Evolutionary conservation across 495 filamentous ascomycete species (phyloP).

Genomic region (Penicillium psychrofluorescens): DNA sequence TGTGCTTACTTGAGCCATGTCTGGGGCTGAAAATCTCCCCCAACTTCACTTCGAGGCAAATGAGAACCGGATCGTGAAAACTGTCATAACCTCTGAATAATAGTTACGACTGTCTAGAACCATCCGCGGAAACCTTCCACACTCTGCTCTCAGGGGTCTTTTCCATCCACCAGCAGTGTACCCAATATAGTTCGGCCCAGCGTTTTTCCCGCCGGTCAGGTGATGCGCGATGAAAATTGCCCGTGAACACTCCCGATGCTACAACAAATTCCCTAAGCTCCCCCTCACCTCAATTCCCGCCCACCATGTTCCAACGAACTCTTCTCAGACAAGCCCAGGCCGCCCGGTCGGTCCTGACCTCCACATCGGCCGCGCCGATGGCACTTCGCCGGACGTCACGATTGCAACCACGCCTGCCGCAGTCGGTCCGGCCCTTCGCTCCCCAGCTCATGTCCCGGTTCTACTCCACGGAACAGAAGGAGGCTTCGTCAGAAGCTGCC

Average conservation of each 20-base stretch:
- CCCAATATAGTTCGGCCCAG: slow-evolving; percentile 9
- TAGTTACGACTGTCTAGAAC: too few species aligned
- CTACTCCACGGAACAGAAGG: slow-evolving; percentile 38
- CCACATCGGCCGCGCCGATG: slow-evolving; percentile 23
- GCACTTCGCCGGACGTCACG: slow-evolving; percentile 32
- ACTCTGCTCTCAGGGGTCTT: too few species aligned
- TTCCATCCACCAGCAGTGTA: too few species aligned
- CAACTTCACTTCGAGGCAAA: too few species aligned
- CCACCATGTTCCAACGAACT: slow-evolving; percentile 40
- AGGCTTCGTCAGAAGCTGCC: slow-evolving; percentile 3
- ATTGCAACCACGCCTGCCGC: slow-evolving; percentile 26
- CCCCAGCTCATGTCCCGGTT: slow-evolving; percentile 21
- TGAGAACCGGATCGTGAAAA: too few species aligned
- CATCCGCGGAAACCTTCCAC: too few species aligned
- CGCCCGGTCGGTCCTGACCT: slow-evolving; percentile 30
- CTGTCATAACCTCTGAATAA: too few species aligned
- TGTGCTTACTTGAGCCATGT: too few species aligned
- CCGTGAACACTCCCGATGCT: slow-evolving; percentile 8
- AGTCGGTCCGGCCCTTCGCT: slow-evolving; percentile 20
- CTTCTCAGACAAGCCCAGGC: slow-evolving; percentile 38
- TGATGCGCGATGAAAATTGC: slow-evolving; percentile 20
- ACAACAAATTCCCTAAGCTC: slow-evolving; percentile 1
- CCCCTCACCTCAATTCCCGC: slow-evolving; percentile 3
- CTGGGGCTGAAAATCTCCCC: too few species aligned
- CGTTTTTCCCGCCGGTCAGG: slow-evolving; percentile 19